Conservation (phyloP, 768 basidiomycete genomes). For the Leccinum barrowsii region DNA sequence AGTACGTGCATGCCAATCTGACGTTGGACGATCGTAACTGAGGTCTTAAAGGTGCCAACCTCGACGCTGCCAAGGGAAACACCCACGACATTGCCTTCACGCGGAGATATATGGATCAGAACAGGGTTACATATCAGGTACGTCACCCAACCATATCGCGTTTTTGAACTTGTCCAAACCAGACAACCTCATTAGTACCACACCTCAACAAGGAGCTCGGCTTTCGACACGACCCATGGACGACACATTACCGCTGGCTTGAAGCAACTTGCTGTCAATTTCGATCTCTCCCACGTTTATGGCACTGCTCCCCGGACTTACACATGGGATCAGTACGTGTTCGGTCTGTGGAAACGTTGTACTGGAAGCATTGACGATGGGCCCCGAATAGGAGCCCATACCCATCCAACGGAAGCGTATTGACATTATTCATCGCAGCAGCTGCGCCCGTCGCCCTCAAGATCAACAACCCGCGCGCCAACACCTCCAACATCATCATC, state of each 20-base stretch:
- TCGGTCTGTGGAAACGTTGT: not conserved
- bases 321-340: slow-evolving; percentile 54
- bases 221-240: slow-evolving; percentile 63
- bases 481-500: slow-evolving; percentile 61
- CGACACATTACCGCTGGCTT: slow-evolving; percentile 53
- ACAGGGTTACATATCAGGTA: slow-evolving; percentile 73
- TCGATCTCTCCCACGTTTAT: slow-evolving; percentile 59
- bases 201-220: slow-evolving; percentile 37
- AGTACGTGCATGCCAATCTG: slow-evolving; percentile 37
- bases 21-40: not conserved
- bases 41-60: slow-evolving; percentile 41
- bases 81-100: slow-evolving; percentile 56
- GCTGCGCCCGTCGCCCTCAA: slow-evolving; percentile 55
- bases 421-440: slow-evolving; percentile 55
- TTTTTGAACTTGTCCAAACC: not conserved
- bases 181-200: slow-evolving; percentile 52
- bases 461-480: slow-evolving; percentile 59
- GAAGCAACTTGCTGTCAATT: slow-evolving; percentile 46
- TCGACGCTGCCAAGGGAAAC: slow-evolving; percentile 37
- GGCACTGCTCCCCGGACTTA: slow-evolving; percentile 78
- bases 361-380: not conserved
- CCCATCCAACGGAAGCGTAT: slow-evolving; percentile 55
- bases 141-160: not conserved
- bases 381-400: slow-evolving; percentile 46
- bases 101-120: slow-evolving; percentile 76